Conservation (phyloP, 2,329 filamentous ascomycete genomes). For the Aspergillus eucalypticola region DNA sequence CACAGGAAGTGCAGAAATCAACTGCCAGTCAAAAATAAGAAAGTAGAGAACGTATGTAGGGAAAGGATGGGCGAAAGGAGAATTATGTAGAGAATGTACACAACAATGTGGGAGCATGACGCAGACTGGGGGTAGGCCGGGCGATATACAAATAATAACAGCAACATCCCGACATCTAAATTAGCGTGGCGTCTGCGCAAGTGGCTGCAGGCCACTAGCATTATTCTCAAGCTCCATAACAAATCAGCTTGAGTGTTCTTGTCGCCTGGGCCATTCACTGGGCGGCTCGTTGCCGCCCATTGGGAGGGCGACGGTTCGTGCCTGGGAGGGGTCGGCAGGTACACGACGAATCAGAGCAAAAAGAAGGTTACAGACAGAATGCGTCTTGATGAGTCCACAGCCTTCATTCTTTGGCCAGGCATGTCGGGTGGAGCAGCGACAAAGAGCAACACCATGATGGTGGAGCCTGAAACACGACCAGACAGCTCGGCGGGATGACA, state of each 20-base stretch:
- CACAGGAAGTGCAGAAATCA: slow-evolving; percentile 3
- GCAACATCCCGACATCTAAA: slow-evolving; percentile 9
- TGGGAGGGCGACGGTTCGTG: slow-evolving; percentile 4
- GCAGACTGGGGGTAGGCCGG: slow-evolving; percentile 2
- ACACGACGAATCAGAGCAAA: slow-evolving; percentile 16
- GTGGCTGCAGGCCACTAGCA: not conserved
- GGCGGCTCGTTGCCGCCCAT: slow-evolving; percentile 4
- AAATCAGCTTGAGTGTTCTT: slow-evolving; percentile 4
- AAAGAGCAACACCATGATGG: slow-evolving; percentile 9
- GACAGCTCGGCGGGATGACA: slow-evolving; percentile 3
- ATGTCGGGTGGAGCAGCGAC: slow-evolving; percentile 18
- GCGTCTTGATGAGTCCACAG: slow-evolving; percentile 4
- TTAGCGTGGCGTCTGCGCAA: not conserved
- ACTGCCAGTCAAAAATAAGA: slow-evolving; percentile 8
- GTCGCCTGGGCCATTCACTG: slow-evolving; percentile 11
- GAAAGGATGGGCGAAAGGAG: slow-evolving; percentile 13
- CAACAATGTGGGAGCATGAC: slow-evolving; percentile 12
- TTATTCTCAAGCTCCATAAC: slow-evolving; percentile 3
- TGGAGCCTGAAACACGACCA: slow-evolving; percentile 19
- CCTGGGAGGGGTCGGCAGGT: not conserved
- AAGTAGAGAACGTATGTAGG: slow-evolving; percentile 14
- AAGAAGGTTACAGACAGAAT: not conserved
- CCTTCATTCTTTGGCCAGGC: slow-evolving; percentile 21
- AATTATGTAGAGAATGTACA: slow-evolving; percentile 22
- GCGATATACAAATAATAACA: slow-evolving; percentile 8